Evolutionary conservation across 139 green algal genomes (phyloP), one percentile per base, ranked within the genome.

Genomic region (Coccomyxa sp.): DNA sequence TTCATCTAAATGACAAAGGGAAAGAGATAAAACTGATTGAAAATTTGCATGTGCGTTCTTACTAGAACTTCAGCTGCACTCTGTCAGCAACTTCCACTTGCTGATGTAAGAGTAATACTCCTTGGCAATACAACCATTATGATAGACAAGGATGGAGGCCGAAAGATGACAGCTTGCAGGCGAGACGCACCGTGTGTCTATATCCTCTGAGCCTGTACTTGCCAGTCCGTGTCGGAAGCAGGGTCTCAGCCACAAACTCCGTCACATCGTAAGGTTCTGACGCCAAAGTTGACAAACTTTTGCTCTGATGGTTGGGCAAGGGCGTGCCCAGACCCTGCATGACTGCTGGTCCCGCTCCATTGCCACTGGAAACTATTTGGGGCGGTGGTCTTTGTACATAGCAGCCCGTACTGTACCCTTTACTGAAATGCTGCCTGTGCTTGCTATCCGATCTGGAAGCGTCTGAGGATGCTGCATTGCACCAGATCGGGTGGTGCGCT

Each of bases 191-290:
- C 74, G 94, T 95, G 86, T 98, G 96, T 57, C 95, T 91, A 86
- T 98, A 98, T 77, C 90, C 96, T 23, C 95, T 85, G 14, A 98
- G 80, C 17, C 95, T 86, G 77, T 95, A 98, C 51, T 94, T 94
- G 15, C 96, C 96, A 75, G 90, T 91, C 14, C 89, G 77, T 3
- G 96, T 98, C 9, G 96, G 96, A 32, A 98, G 88, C 81, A 97
- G 85, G 0, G 95, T 98, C 85, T 98, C 96, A 4, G 96, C 96
- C 17, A 98, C 91, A 87, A 95, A 98, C 80, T 91, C 82, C 4
- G 95, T 98, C 0, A 27, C 59, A 30, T 58, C 38, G 9, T 59
- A 77, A 32, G 63, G 63, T 25, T 21, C 31, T 23, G 66, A 59
- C 66, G 38, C 71, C 51, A 58, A 32, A 14, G 30, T 14, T 27